These are phyloP conservation scores for Camillea tinctor DNA, from an alignment of 2,329 filamentous ascomycete species.

Conservation along the genomic window DNA sequence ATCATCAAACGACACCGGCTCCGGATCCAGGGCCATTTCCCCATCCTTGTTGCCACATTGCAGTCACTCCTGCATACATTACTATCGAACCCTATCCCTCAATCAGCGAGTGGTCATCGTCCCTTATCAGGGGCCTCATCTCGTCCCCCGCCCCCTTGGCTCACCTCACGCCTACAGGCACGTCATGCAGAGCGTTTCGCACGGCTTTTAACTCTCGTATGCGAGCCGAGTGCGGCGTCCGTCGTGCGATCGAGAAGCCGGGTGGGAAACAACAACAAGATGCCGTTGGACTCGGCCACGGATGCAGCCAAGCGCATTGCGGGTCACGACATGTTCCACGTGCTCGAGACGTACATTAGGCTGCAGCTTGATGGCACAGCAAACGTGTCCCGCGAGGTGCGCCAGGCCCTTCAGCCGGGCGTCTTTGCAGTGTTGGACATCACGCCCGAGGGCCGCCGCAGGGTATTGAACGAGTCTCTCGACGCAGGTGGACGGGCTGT, in stretches of 20 bases:
- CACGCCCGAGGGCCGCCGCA: conserved; percentile 53
- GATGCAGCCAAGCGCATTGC: conserved; percentile 61
- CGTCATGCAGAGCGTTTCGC: conserved; percentile 51
- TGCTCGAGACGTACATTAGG: conserved; percentile 59
- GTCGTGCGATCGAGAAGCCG: conserved; percentile 40
- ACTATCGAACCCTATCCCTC: conserved; percentile 39
- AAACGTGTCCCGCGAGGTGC: conserved; percentile 46
- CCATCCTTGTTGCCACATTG: conserved; percentile 53
- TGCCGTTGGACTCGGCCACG: conserved; percentile 56
- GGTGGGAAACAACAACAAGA: conserved; percentile 17
- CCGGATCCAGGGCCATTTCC: conserved; percentile 61
- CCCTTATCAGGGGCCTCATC: conserved; percentile 10
- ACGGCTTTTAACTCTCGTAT: conserved; percentile 57
- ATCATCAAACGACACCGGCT: conserved; percentile 60
- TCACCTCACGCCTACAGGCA: conserved; percentile 36
- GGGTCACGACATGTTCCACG: conserved; percentile 60
- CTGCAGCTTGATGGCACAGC: conserved; percentile 53
- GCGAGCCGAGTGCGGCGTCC: conserved; percentile 57
- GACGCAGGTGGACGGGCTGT: conserved; percentile 59
- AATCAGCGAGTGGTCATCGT: conserved; percentile 7
- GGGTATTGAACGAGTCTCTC: conserved; percentile 58
- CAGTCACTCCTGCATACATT: conserved; percentile 56
- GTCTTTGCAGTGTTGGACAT: conserved; percentile 60
- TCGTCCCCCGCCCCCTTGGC: conserved; percentile 34
- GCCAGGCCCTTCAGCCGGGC: conserved; percentile 56